phyloP scores from a whole-genome alignment of 1,284 basidiomycete genomes.

The Trichosporon inkin region DNA sequence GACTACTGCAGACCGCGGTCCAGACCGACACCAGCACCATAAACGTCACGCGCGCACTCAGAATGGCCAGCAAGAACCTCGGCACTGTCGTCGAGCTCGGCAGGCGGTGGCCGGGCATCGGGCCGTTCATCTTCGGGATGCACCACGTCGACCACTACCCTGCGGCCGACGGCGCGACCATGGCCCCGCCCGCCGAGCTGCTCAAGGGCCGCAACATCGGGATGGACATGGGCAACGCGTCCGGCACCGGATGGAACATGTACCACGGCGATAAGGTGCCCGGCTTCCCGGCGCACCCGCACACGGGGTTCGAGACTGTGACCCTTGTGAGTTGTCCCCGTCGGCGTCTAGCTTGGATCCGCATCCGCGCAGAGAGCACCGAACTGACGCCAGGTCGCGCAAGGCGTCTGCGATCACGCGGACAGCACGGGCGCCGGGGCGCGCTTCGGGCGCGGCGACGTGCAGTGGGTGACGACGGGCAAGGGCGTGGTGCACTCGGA shows the following conservation, averaged over 20 bases:
- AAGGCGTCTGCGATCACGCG: constrained; percentile 18
- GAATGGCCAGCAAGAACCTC: constrained; percentile 9
- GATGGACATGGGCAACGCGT: constrained; percentile 13
- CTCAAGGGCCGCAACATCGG: constrained; percentile 18
- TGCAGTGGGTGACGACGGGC: constrained; percentile 25
- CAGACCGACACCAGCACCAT: neutral
- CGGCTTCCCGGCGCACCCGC: constrained; percentile 23
- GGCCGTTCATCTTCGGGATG: constrained; percentile 18
- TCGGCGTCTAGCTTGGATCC: neutral
- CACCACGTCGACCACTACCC: constrained; percentile 21
- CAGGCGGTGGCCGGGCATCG: constrained; percentile 13
- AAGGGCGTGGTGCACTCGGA: constrained; percentile 20
- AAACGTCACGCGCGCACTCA: neutral
- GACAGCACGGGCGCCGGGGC: constrained; percentile 20
- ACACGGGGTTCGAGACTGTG: constrained; percentile 19
- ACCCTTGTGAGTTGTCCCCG: neutral
- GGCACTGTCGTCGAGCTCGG: constrained; percentile 3
- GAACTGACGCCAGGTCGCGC: constrained; percentile 7
- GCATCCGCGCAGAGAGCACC: neutral
- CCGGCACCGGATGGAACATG: constrained; percentile 19
- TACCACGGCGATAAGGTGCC: constrained; percentile 18
- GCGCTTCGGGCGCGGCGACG: constrained; percentile 20
- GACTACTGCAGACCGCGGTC: too few relatives aligned
- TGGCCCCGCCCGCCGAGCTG: constrained; percentile 10
- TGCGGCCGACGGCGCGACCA: neutral